These are phyloP conservation scores for Blepharisma japonicum DNA, from an alignment of 73 alveolate genomes.

Conservation along the genomic window DNA sequence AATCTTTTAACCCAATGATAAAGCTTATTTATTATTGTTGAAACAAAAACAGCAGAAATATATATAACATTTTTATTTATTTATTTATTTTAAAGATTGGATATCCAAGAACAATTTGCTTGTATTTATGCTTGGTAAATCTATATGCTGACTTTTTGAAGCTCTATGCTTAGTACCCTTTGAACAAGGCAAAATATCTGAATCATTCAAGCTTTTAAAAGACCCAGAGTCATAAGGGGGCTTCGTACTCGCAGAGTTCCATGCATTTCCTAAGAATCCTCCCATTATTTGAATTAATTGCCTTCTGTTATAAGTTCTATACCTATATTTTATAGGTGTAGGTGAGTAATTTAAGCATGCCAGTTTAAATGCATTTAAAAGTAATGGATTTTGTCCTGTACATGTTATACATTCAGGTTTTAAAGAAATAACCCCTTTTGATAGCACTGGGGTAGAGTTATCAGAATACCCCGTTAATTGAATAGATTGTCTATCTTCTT, in stretches of 20 bases:
- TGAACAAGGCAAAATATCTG: not conserved
- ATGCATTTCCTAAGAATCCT: not conserved
- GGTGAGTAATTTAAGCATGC: conserved; percentile 47
- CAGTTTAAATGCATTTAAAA: conserved; percentile 47
- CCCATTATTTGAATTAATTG: conserved; percentile 13
- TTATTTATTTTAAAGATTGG: no score
- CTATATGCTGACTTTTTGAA: not conserved
- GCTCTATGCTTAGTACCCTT: not conserved
- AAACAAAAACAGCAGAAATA: no score
- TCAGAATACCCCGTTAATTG: conserved; percentile 23
- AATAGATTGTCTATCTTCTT: conserved; percentile 27
- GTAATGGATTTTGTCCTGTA: conserved; percentile 35
- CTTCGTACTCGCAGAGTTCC: not conserved
- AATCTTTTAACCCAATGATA: no score
- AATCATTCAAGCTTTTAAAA: not conserved
- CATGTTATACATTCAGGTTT: conserved; percentile 48
- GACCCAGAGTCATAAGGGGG: not conserved
- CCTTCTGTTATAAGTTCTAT: conserved; percentile 29
- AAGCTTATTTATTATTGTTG: no score
- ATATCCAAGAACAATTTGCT: conserved; percentile 1
- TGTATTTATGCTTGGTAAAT: conserved; percentile 16
- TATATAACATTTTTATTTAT: no score
- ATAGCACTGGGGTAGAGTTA: not conserved
- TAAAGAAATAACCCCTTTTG: conserved; percentile 28
- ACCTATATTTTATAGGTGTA: conserved; percentile 23